Evolutionary conservation across 768 basidiomycete species (phyloP), one percentile per base, ranked within the genome.

Genomic region (Pleurotus djamor): DNA sequence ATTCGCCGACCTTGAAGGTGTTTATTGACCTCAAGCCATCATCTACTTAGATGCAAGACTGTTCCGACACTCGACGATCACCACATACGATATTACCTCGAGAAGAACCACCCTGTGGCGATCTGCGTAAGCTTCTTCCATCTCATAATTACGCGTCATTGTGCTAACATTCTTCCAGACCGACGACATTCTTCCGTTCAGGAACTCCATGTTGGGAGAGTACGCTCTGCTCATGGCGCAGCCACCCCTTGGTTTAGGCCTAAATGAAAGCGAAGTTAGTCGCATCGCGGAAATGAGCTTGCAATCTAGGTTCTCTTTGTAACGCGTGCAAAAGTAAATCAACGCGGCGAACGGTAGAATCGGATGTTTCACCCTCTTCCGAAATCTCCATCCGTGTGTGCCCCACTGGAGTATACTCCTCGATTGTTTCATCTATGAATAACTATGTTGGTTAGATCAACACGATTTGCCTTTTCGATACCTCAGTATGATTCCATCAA

Each of bases 151-250:
- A 2, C 49, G 43, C n/a, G 55, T 12, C 35, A 14, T 21, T 16
- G 59, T 3, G 41, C 54, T 28, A 55, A 34, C 38, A 0, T 62
- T 34, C 43, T 33, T 32, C 48, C 63, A 93, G 92, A 94, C 92
- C 35, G 92, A 94, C 67, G 92, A 94, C 68, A 84, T 79, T 4
- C 83, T 94, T 14, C 86, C 87, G 0, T 94, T 94, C 72, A 82
- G 83, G 28, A 93, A 86, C 7, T 86, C 88, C 3, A 76, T 94
- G 2, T 66, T 87, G 0, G 90, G 78, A 3, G 92, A 94, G 69
- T 94, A 94, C 62, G 91, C 92, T 0, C 74, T 94, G 5, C 81
- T 94, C 37, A 75, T 94, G 56, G 92, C 92, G 0, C 68, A 74
- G 21, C 76, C 83, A n/a, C 92, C 92, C 0, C 66, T 84, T 34